phyloP scores from a whole-genome alignment of 495 filamentous ascomycete species.

The Xylaria telfairii region DNA sequence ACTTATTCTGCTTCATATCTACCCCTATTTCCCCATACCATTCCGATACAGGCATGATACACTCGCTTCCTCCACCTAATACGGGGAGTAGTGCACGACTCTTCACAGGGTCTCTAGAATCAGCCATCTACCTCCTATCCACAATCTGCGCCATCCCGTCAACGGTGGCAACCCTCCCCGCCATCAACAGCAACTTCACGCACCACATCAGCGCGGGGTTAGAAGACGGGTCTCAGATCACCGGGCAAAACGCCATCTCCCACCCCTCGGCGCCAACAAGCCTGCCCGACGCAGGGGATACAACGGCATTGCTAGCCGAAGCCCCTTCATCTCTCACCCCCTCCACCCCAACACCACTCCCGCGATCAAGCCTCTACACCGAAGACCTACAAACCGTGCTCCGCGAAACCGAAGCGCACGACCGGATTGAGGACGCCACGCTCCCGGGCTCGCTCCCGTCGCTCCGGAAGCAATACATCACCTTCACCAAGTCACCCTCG shows the following conservation, averaged over 20 bases:
- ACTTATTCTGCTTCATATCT: not conserved
- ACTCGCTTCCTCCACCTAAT: not conserved
- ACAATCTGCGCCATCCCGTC: slow-evolving; percentile 80
- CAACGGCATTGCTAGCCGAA: slow-evolving; percentile 15
- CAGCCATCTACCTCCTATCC: slow-evolving; percentile 79
- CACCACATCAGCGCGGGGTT: slow-evolving; percentile 91
- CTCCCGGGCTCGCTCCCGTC: slow-evolving; percentile 83
- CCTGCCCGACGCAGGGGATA: slow-evolving; percentile 45
- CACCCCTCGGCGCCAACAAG: slow-evolving; percentile 71
- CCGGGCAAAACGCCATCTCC: slow-evolving; percentile 90
- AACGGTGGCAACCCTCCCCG: slow-evolving; percentile 79
- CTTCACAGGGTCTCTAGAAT: slow-evolving; percentile 82
- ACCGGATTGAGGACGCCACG: slow-evolving; percentile 80
- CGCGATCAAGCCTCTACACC: not conserved
- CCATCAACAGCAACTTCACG: slow-evolving; percentile 91
- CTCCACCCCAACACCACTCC: not conserved
- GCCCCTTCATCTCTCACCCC: slow-evolving; percentile 27
- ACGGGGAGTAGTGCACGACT: slow-evolving; percentile 65
- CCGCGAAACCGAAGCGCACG: slow-evolving; percentile 51
- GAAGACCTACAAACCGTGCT: slow-evolving; percentile 1
- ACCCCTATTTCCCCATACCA: not conserved
- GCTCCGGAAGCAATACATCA: slow-evolving; percentile 78
- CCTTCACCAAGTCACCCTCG: slow-evolving; percentile 71
- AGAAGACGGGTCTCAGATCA: slow-evolving; percentile 76
- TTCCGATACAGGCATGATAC: not conserved